Evolutionary conservation across 1,284 basidiomycete species (phyloP), one percentile per base, ranked within the genome.

Genomic region (Neotropicomus parvogracilis): DNA sequence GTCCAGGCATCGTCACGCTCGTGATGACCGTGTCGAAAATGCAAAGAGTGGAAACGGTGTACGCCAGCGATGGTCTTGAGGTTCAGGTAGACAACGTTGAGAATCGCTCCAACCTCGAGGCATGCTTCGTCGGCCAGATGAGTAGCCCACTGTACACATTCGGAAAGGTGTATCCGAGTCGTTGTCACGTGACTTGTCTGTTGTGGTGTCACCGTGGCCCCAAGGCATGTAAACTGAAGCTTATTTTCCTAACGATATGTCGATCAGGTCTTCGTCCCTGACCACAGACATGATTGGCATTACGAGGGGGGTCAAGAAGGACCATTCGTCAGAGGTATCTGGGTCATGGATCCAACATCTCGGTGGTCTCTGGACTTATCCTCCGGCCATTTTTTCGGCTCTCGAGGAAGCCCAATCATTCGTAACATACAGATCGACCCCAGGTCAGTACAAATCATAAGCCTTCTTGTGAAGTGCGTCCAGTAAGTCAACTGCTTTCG

Each of bases 1-100:
- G 65, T 36, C 68, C 67, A 27, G 69, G 68, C 69, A 70, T 46
- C 3, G 31, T 14, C n/a, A n/a, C n/a, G n/a, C n/a, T 5, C 6
- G 34, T 11, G 37, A 16, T 37, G 33, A 42, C 11, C n/a, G 9
- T 24, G 40, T n/a, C n/a, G n/a, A n/a, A n/a, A n/a, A n/a, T n/a
- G n/a, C n/a, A n/a, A n/a, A n/a, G n/a, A n/a, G n/a, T n/a, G n/a
- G n/a, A n/a, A n/a, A n/a, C n/a, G n/a, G n/a, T n/a, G n/a, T n/a
- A n/a, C n/a, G n/a, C n/a, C n/a, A n/a, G n/a, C n/a, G n/a, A n/a
- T n/a, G n/a, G n/a, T n/a, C n/a, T n/a, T n/a, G n/a, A n/a, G n/a
- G n/a, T n/a, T n/a, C n/a, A n/a, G n/a, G n/a, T n/a, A n/a, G n/a
- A n/a, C n/a, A n/a, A n/a, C n/a, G n/a, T n/a, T n/a, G n/a, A n/a